Base-by-base conservation (phyloP, 495 filamentous ascomycete species). In the Lineolata rhizophorae region DNA sequence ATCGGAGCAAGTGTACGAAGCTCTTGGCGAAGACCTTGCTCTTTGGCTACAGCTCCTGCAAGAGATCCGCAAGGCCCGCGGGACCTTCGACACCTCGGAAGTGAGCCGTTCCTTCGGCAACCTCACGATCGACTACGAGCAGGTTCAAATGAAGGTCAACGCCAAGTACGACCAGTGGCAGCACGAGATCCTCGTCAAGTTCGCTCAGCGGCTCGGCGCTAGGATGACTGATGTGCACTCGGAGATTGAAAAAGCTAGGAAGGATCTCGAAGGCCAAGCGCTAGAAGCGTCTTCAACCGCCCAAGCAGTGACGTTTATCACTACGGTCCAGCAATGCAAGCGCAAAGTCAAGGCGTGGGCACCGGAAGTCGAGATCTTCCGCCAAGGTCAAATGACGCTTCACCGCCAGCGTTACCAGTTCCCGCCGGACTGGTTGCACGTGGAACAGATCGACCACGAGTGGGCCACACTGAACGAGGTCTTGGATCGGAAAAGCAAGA, bases 131-230 rank as follows among this genome's bases (percentile, higher is more conserved):
- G 84, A 95, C 48, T 95, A 95, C 38, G 87, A 93, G 42, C 87
- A 99, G 53, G 87, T 99, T 0, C 90, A 95, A 47, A 80, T 81
- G 20, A 93, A 84, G 50, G 85, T 99, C 49, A 94, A 93, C 48
- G 78, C 80, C 34, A 95, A 94, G 46, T 99, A 99, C 45, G 90
- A 99, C 49, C 90, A 95, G 52, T 99, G 87, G 87, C 87, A 99
- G 46, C 83, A 93, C 41, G 87, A 99, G 34, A 91, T 99, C 26
- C 58, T 93, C 13, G 61, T 73, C 21, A 90, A 90, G 46, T 99
- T 99, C 52, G 90, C 82, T 24, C 61, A 62, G 16, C 76, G 82
- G 28, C 72, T 94, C 32, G 82, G 83, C n/a, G 76, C 69, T 35
- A 73, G 80, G 25, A 83, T 94, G 71, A 62, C 76, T 33, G 85